Base-by-base conservation (phyloP, 768 basidiomycete genomes). In the Boletales sp. region DNA sequence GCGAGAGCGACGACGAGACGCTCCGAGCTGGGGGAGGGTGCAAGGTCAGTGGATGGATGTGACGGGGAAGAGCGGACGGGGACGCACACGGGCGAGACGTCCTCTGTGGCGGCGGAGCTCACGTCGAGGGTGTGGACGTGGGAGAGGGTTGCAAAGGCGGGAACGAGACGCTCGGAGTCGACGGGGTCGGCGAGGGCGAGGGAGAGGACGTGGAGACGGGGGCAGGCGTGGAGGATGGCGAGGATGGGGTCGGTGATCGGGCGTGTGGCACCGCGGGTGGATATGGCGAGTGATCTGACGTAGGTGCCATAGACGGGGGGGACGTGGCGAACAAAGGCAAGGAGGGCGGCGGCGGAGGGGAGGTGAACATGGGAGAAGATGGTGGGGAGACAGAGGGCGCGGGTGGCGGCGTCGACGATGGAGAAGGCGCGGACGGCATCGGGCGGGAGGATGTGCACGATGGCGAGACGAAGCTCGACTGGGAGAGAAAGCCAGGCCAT, bases 1-100 rank as follows among this genome's bases (percentile, higher is more conserved):
- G 85, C 85, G 53, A 89, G 82, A 7, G 81, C 77, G 14, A 87
- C 86, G 47, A 79, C 82, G 1, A 87, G 73, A 21, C 86, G 74
- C 61, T 89, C 86, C 67, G 65, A 71, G 18, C 65, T 61, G 49
- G 32, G 21, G 21, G 2, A 34, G 4, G 5, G 32, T 4, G 21
- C 21, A 34, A 11, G 5, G 32, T 4, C 5, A 34, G 14, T 34
- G 32, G 14, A 21, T 34, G 32, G 14, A 21, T 21, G 21, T 21
- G 21, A 9, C 32, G 32, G 3, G 32, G 32, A 4, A 34, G 32
- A 14, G 32, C 32, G 32, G 32, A 11, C 8, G 21, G 32, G 32
- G 5, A 68, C 74, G 57, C 58, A 75, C 74, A 75, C 49, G 5
- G 72, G 74, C 0, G 62, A 48, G 47, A 59, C 47, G 38, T 68